These are phyloP conservation scores for Xylaria sp. DNA, from an alignment of 2,329 filamentous ascomycete genomes.

Conservation along the genomic window DNA sequence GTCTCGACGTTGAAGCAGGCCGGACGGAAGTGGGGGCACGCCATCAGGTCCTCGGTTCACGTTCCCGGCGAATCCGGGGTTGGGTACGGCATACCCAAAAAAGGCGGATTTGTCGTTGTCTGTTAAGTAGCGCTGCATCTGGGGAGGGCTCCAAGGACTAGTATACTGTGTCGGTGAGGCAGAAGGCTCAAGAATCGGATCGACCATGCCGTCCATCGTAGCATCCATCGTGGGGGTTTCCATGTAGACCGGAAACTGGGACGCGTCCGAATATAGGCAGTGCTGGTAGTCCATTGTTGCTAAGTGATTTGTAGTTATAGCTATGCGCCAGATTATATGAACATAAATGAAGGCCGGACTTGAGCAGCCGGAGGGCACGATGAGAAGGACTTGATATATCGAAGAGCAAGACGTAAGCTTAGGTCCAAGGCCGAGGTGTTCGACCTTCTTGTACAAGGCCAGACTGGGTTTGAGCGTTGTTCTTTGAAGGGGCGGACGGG, in stretches of 20 bases:
- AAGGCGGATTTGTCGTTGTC: slow-evolving; percentile 33
- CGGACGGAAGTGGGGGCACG: slow-evolving; percentile 23
- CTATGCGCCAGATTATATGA: neutral
- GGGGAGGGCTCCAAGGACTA: slow-evolving; percentile 26
- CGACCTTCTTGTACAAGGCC: slow-evolving; percentile 14
- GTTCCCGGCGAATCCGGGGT: slow-evolving; percentile 23
- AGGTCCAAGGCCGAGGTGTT: slow-evolving; percentile 2
- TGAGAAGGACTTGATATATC: slow-evolving; percentile 1
- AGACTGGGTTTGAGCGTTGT: neutral
- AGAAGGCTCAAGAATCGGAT: slow-evolving; percentile 33
- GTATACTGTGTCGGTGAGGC: slow-evolving; percentile 17
- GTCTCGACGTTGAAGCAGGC: slow-evolving; percentile 34
- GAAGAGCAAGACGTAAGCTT: slow-evolving; percentile 6
- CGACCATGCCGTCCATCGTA: slow-evolving; percentile 26
- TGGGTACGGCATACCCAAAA: slow-evolving; percentile 25
- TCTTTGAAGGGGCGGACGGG: slow-evolving; percentile 6
- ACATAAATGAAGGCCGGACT: neutral
- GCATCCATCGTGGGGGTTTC: slow-evolving; percentile 18
- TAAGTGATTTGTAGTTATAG: neutral
- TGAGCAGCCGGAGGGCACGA: neutral
- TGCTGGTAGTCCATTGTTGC: slow-evolving; percentile 25
- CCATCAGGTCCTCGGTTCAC: slow-evolving; percentile 15
- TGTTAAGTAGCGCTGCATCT: slow-evolving; percentile 35
- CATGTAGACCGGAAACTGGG: slow-evolving; percentile 13
- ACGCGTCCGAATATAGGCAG: slow-evolving; percentile 22